phyloP scores from a whole-genome alignment of 2,329 filamentous ascomycete genomes.

The Monosporascus sp. region DNA sequence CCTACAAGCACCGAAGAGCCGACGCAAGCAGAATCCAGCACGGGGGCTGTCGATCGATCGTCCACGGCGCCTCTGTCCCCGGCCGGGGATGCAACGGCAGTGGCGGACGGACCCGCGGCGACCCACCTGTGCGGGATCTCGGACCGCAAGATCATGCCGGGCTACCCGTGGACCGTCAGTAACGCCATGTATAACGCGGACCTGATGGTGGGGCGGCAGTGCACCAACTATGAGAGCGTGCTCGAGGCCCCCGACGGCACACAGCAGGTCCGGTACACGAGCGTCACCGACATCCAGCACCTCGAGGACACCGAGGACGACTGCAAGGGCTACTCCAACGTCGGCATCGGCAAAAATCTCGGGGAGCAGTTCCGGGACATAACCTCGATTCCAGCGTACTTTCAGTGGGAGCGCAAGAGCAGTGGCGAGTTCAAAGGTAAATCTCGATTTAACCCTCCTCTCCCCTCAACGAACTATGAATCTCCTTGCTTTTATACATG shows the following conservation, averaged over 20 bases:
- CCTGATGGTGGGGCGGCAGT: slow-evolving; percentile 4
- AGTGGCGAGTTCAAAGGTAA: slow-evolving; percentile 5
- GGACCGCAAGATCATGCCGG: slow-evolving; percentile 4
- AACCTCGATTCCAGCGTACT: slow-evolving; percentile 3
- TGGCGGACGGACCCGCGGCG: background rate
- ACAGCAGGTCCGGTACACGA: slow-evolving; percentile 2
- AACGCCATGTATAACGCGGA: slow-evolving; percentile 8
- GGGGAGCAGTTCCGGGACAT: slow-evolving; percentile 1
- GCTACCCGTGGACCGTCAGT: slow-evolving; percentile 2
- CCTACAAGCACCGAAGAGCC: no score
- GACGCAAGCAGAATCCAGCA: no score
- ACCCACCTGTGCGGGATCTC: slow-evolving; percentile 4
- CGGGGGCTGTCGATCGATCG: background rate
- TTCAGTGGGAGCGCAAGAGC: slow-evolving; percentile 2
- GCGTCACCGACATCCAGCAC: slow-evolving; percentile 4
- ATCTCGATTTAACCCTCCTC: background rate
- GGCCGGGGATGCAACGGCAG: background rate
- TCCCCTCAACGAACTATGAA: background rate
- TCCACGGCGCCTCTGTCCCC: background rate
- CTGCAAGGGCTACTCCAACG: slow-evolving; percentile 9
- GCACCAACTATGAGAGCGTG: slow-evolving; percentile 6
- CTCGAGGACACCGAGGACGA: slow-evolving; percentile 5
- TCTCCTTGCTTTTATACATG: background rate
- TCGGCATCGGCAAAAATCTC: slow-evolving; percentile 6
- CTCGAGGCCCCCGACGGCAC: slow-evolving; percentile 2